Evolutionary conservation across 2,329 filamentous ascomycete genomes (phyloP).

Genomic region (Amphichorda felina): DNA sequence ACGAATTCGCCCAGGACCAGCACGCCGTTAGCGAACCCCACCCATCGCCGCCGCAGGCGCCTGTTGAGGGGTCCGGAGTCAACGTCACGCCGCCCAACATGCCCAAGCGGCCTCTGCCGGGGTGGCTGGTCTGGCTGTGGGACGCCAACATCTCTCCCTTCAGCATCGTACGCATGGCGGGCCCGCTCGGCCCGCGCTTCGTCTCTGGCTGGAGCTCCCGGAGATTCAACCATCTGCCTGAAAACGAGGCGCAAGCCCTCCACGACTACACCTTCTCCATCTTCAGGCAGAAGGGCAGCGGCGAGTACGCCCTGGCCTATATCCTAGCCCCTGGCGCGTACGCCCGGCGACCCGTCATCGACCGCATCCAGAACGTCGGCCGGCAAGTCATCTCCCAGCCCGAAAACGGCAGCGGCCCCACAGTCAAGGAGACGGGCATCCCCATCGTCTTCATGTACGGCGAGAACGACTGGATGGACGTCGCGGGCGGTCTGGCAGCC

Average conservation of each 20-base stretch:
- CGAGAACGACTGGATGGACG: slow-evolving; percentile 98
- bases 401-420: slow-evolving; percentile 11
- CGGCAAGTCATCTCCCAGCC: slow-evolving; percentile 44
- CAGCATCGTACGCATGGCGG: slow-evolving; percentile 75
- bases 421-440: slow-evolving; percentile 49
- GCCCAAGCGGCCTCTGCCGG: slow-evolving; percentile 51
- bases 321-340: slow-evolving; percentile 90
- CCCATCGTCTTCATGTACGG: slow-evolving; percentile 93
- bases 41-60: slow-evolving; percentile 23
- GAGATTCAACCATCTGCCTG: slow-evolving; percentile 79
- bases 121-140: slow-evolving; percentile 91
- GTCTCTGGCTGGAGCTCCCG: slow-evolving; percentile 92
- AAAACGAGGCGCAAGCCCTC: slow-evolving; percentile 67
- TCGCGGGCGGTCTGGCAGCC: slow-evolving; percentile 70
- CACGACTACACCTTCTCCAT: slow-evolving; percentile 93
- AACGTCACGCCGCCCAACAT: slow-evolving; percentile 11
- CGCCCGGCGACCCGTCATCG: slow-evolving; percentile 76
- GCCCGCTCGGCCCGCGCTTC: slow-evolving; percentile 80
- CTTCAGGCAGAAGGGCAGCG: slow-evolving; percentile 83
- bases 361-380: slow-evolving; percentile 76
- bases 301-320: slow-evolving; percentile 88
- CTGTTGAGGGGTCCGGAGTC: slow-evolving; percentile 10
- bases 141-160: slow-evolving; percentile 96
- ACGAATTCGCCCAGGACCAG: slow-evolving; percentile 72
- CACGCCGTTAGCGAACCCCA: slow-evolving; percentile 29